Base-by-base conservation (phyloP, 306 rosid genomes). In the Boehmeria nivea region DNA sequence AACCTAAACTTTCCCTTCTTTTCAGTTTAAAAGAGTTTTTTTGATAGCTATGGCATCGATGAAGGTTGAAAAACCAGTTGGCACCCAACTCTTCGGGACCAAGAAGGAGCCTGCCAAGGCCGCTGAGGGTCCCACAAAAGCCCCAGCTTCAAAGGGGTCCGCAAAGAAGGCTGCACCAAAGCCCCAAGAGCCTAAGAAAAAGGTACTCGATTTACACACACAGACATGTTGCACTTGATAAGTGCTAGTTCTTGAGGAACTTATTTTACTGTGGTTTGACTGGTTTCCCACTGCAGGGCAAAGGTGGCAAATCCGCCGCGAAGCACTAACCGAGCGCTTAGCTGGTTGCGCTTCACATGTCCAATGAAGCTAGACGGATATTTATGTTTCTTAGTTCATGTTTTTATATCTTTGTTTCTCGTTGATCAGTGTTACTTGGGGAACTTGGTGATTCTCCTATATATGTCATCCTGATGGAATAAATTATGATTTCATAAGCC, bases 181-280 rank as follows among this genome's bases (percentile, higher is more conserved):
- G 71, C 62, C 81, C 18, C 80, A 65, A 28, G 94, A 81, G 36
- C 70, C 86, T 19, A 83, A 85, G 78, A 82, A 79, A 77, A 88
- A 73, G 94, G 87, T 76, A 71, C 10, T 14, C 31, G 12, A 25
- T 13, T 50, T 20, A 9, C 8, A 3, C 27, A n/a, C n/a, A n/a
- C n/a, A n/a, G n/a, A n/a, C n/a, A n/a, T n/a, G n/a, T 31, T 31
- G 9, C 36, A 31, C 36, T 31, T 31, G 36, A 31, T 3, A 14
- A 23, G 1, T 25, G 37, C 11, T 50, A 14, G 5, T 12, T 13
- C 12, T 16, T 15, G 12, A 15, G 36, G 17, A 24, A 25, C 13
- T 21, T 5, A 12, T 11, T 21, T 23, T 37, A 4, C 22, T 1
- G 0, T 4, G 10, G 42, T 66, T 37, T 42, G 43, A 20, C 43